These are phyloP conservation scores for Oryza nivara DNA, from an alignment of 176 grass and related monocot species.

Conservation along the genomic window DNA sequence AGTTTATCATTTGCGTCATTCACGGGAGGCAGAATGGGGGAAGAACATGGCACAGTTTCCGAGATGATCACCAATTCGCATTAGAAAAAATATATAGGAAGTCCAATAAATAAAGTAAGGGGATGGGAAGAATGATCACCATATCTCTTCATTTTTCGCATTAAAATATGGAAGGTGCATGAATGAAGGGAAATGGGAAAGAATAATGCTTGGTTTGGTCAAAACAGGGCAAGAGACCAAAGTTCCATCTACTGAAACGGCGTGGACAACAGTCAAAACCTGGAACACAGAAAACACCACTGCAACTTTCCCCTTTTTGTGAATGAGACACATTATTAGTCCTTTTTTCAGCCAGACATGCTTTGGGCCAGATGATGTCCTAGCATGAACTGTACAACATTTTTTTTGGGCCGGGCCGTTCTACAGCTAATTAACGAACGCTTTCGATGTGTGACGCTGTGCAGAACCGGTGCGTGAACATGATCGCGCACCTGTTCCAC, in stretches of 20 bases:
- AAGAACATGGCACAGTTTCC: not conserved
- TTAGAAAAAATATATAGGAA: not conserved
- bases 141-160: not conserved
- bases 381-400: not conserved
- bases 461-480: conserved; percentile 98
- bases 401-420: not conserved
- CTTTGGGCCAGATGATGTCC: no score
- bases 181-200: not conserved
- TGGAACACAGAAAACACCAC: not conserved
- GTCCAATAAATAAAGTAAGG: not conserved
- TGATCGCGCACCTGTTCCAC: conserved; percentile 92
- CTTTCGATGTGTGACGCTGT: not conserved
- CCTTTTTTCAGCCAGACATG: not conserved
- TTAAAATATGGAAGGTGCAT: not conserved
- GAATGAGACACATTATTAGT: not conserved
- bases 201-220: no score
- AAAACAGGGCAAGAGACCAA: not conserved
- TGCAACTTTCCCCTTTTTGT: not conserved
- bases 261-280: not conserved
- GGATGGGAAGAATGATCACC: not conserved
- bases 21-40: not conserved
- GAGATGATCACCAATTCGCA: not conserved
- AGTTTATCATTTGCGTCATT: not conserved
- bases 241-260: not conserved
- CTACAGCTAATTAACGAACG: not conserved